Evolutionary conservation across 2,329 filamentous ascomycete species (phyloP).

Genomic region (Westerdykella aurantiaca): DNA sequence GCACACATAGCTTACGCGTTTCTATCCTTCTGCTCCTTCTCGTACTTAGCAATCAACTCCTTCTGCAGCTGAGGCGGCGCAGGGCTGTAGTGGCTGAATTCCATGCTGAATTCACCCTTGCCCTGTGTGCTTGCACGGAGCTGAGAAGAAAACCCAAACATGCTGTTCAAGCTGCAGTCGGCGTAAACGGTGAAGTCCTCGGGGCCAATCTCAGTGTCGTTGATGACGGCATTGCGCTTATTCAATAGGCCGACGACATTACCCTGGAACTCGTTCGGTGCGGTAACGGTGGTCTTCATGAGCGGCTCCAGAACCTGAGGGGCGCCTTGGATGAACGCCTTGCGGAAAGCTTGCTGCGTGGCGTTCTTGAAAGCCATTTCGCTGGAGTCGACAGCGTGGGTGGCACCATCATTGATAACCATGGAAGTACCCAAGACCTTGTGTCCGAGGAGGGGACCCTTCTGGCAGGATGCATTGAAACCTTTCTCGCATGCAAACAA

Average conservation of each 20-base stretch:
- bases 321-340: conserved; percentile 75
- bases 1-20: conserved; percentile 48
- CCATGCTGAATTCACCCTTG: conserved; percentile 98
- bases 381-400: conserved; percentile 94
- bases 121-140: conserved; percentile 90
- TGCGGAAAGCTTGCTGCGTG: conserved; percentile 93
- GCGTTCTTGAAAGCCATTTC: conserved; percentile 95
- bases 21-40: conserved; percentile 61
- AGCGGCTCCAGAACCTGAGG: conserved; percentile 88
- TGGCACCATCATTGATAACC: conserved; percentile 93
- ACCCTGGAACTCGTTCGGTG: conserved; percentile 95
- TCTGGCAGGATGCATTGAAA: conserved; percentile 74
- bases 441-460: conserved; percentile 88
- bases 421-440: conserved; percentile 83
- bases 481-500: conserved; percentile 92
- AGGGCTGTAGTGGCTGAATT: conserved; percentile 92
- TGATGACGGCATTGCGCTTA: conserved; percentile 91
- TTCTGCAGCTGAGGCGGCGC: conserved; percentile 85
- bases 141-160: conserved; percentile 96
- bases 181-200: conserved; percentile 92
- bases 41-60: conserved; percentile 62
- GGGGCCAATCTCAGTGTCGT: conserved; percentile 86
- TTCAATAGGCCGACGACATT: conserved; percentile 92
- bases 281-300: conserved; percentile 97
- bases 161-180: conserved; percentile 89